phyloP scores from a whole-genome alignment of 225 moss, liverwort and hornwort genomes.

The Rhytidiadelphus loreus region DNA sequence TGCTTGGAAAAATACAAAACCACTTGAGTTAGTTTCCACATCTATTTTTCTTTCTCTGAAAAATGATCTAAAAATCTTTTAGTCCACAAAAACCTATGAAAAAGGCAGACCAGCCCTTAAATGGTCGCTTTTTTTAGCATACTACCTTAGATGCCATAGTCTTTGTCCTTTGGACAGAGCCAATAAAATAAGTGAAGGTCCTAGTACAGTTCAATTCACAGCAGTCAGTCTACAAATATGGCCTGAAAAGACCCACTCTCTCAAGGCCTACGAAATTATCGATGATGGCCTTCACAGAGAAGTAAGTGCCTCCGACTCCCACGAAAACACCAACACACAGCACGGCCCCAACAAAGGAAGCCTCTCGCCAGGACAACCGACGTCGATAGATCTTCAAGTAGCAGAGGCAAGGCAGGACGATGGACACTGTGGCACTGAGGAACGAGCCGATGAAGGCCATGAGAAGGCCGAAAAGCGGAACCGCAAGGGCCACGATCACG shows the following conservation, averaged over 20 bases:
- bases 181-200: background rate
- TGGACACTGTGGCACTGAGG: constrained; percentile 58
- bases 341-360: constrained; percentile 11
- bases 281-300: constrained; percentile 46
- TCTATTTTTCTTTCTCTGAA: too few relatives aligned
- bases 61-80: too few relatives aligned
- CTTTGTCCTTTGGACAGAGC: too few relatives aligned
- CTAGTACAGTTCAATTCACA: background rate
- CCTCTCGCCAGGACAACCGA: constrained; percentile 18
- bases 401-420: constrained; percentile 68
- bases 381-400: constrained; percentile 54
- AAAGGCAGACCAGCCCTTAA: too few relatives aligned
- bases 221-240: background rate
- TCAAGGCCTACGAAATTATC: constrained; percentile 1
- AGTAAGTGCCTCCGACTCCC: constrained; percentile 57
- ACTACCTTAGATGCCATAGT: too few relatives aligned
- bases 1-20: too few relatives aligned
- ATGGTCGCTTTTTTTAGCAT: too few relatives aligned
- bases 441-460: constrained; percentile 93
- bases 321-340: constrained; percentile 36
- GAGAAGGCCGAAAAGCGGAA: constrained; percentile 78
- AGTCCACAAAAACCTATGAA: too few relatives aligned
- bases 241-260: background rate
- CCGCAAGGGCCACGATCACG: constrained; percentile 39
- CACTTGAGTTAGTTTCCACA: too few relatives aligned